Evolutionary conservation across 2,329 filamentous ascomycete species (phyloP).

Genomic region (Phialemoniopsis sp.): DNA sequence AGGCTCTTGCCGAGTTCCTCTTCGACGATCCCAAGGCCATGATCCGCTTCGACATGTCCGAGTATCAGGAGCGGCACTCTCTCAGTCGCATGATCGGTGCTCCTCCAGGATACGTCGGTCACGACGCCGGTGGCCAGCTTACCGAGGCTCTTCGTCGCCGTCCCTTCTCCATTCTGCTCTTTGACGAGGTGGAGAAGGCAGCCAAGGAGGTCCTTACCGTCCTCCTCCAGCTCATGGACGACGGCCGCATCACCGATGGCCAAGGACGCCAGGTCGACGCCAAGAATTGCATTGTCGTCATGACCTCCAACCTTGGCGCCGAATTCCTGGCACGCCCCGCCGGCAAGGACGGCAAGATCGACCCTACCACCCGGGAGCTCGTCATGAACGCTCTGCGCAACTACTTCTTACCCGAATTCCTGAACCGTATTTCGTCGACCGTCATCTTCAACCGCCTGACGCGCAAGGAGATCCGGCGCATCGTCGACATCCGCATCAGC

Average conservation of each 20-base stretch:
- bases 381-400: conserved; percentile 88
- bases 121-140: conserved; percentile 92
- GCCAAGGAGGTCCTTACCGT: conserved; percentile 97
- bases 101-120: conserved; percentile 93
- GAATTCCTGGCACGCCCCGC: conserved; percentile 84
- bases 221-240: conserved; percentile 98
- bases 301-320: conserved; percentile 96
- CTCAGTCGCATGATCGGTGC: conserved; percentile 97
- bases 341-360: conserved; percentile 77
- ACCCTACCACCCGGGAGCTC: conserved; percentile 78
- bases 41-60: conserved; percentile 99
- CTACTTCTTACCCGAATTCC: conserved; percentile 97
- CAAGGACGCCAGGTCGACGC: conserved; percentile 94
- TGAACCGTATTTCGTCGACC: conserved; percentile 93
- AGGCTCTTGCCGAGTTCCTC: conserved; percentile 93
- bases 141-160: conserved; percentile 91
- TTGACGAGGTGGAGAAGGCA: conserved; percentile 98
- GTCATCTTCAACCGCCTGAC: conserved; percentile 99
- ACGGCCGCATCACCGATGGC: conserved; percentile 96
- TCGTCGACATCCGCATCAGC: conserved; percentile 81
- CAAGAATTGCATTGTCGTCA: conserved; percentile 97
- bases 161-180: conserved; percentile 95
- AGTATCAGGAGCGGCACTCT: conserved; percentile 96
- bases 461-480: conserved; percentile 83
- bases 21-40: conserved; percentile 97